Evolutionary conservation across 2,329 filamentous ascomycete genomes (phyloP), one percentile per base, ranked within the genome.

Genomic region (Alternaria sp.): DNA sequence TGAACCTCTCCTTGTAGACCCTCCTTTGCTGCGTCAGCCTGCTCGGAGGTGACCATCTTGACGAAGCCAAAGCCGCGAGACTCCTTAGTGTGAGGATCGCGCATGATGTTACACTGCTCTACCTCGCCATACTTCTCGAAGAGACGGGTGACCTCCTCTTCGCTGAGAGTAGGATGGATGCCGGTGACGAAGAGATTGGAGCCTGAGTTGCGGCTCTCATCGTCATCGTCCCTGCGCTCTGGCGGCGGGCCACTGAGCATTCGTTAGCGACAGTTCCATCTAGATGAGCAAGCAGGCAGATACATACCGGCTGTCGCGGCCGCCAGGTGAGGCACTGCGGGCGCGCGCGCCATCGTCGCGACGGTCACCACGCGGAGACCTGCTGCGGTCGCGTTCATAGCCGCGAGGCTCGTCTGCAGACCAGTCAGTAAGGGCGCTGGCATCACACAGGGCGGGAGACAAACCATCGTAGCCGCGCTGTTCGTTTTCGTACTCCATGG

Each of bases 81-180:
- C 83, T 99, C 96, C 84, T 97, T 97, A 77, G 93, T 96, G 83
- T 99, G 96, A 66, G 96, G 96, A 79, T 99, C 96, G 77, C 95
- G 90, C 96, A 99, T 99, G 84, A 99, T 99, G 82, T 97, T 96
- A 85, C 95, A 98, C 84, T 96, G 98, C 84, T 98, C 95, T 56
- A 99, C 96, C 79, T 97, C 93, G 73, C 96, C 96, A 77, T 98
- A 98, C 84, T 98, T 99, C 84, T 97, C 93, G 78, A 99, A 99
- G 70, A 99, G 90, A 80, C 93, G 93, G 58, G 92, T 91, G 66
- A 99, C 93, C 79, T 98, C 96, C 15, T 90, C 88, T 81, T 99
- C 96, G 51, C 88, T 90, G 70, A 99, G 88, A 75, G 92, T 92
- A 61, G 96, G 96, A 81, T 98, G 93, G 71, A 99, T 99, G 73